Base-by-base conservation (phyloP, 2,329 filamentous ascomycete species). In the Pyrenochaeta sp. region DNA sequence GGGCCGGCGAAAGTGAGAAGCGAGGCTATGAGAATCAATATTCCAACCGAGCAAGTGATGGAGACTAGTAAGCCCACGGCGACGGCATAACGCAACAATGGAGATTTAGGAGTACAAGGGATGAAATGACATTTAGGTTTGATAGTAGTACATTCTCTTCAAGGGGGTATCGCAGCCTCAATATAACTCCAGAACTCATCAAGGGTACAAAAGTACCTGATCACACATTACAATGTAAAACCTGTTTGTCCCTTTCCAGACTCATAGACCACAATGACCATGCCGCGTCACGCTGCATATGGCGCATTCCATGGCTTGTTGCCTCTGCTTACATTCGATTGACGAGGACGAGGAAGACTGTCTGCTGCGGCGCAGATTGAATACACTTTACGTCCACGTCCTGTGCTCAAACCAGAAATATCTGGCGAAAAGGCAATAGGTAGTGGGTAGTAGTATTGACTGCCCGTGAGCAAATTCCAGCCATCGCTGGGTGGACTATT, bases 1-100 rank as follows among this genome's bases (percentile, higher is more conserved):
- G 72, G 70, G 7, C 64, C 69, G 17, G 69, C 67, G 31, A 73
- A 60, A 50, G 71, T 73, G 1, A 61, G 69, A 48, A 54, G 62
- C 56, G 70, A 72, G 58, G 61, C 66, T 2, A 57, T 74, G 63
- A 60, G 62, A 43, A 39, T 73, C 2, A 61, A 63, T 43, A 63
- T 73, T 49, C 63, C 66, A 0, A 53, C 49, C 20, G 68, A 74
- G 20, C 52, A 50, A 41, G 62, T 61, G 5, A 45, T 17, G 42
- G 63, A 59, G 36, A 75, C 71, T 2, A 69, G 63, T 12, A 27
- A 20, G n/a, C 44, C 48, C 1, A 29, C 18, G 40, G 53, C 27
- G 6, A 49, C 46, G 20, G 21, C 44, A n/a, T n/a, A n/a, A n/a
- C n/a, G n/a, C n/a, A n/a, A n/a, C n/a, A n/a, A n/a, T n/a, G n/a